Conservation (phyloP, 495 filamentous ascomycete species). For the Choiromyces venosus region DNA sequence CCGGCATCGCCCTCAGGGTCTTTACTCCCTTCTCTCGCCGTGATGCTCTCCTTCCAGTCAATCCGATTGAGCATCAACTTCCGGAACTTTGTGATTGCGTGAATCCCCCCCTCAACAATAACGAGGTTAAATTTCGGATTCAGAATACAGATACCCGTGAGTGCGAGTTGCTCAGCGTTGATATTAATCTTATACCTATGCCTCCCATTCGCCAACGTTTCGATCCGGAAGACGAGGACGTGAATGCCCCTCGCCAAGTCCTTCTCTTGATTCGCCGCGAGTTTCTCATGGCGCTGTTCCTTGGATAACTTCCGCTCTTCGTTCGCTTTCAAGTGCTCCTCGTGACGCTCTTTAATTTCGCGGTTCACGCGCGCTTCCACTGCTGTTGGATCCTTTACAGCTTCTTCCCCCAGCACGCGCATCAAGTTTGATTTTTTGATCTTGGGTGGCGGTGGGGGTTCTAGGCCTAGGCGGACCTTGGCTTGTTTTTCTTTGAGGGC, state of each 20-base stretch:
- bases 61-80: constrained; percentile 90
- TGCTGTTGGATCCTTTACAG: constrained; percentile 94
- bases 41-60: constrained; percentile 84
- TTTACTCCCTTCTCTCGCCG: constrained; percentile 56
- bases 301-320: constrained; percentile 86
- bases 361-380: constrained; percentile 89
- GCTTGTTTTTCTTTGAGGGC: constrained; percentile 93
- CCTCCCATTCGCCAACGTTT: constrained; percentile 77
- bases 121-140: constrained; percentile 81
- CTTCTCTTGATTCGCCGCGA: constrained; percentile 73
- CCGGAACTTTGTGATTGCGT: constrained; percentile 72
- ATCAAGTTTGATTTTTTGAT: constrained; percentile 94
- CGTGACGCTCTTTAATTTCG: constrained; percentile 78
- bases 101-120: constrained; percentile 82
- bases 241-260: constrained; percentile 80
- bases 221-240: constrained; percentile 80
- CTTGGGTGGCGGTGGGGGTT: constrained; percentile 84
- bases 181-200: constrained; percentile 88
- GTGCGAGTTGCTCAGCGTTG: constrained; percentile 79
- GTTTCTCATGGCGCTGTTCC: constrained; percentile 81
- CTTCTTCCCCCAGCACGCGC: constrained; percentile 94
- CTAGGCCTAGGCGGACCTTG: constrained; percentile 84
- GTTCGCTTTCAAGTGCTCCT: constrained; percentile 70
- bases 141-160: constrained; percentile 84
- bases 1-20: constrained; percentile 60